Base-by-base conservation (phyloP, 305 asterid species). In the Coffea humblotiana region DNA sequence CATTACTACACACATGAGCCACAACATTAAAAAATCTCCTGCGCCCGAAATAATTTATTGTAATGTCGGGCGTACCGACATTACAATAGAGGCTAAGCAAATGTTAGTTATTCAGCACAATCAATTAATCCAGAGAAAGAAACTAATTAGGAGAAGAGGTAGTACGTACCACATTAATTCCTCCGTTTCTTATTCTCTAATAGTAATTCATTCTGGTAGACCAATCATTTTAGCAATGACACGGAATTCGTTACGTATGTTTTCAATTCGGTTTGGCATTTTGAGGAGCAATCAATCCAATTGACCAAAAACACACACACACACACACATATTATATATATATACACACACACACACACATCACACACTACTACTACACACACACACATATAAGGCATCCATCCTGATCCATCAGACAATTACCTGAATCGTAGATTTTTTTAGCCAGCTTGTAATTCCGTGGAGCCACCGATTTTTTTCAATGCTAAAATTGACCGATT, bases 201-300 rank as follows among this genome's bases (percentile, higher is more conserved):
- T 70, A n/a, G n/a, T n/a, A 19, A 19, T 40, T 43, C 6, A 40
- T 19, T 40, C 35, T 13, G 63, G 63, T 56, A 56, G 63, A 32
- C 77, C 77, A 74, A 74, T 74, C 52, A 74, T 74, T 74, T 54
- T 29, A 43, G 66, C 32, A 18, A 35, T 13, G 48, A 67, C 47
- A 32, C 32, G 48, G 45, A 77, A 68, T 70, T 78, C 12, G 71
- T 78, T 78, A 70, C 61, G 43, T 4, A 40, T 40, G 71, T 74
- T 74, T 74, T 74, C 67, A 35, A 25, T 63, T 74, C 48, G 16
- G 71, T 76, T 1, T 61, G 79, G 72, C 63, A 56, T 56, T 56
- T 56, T 40, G 25, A 56, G 19, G 29, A 37, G 23, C 80, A 77
- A 32, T 67, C 75, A 19, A 56, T 71, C 81, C 66, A 51, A 78